Conservation (phyloP, 2,329 filamentous ascomycete genomes). For the Cladorrhinum sp. region DNA sequence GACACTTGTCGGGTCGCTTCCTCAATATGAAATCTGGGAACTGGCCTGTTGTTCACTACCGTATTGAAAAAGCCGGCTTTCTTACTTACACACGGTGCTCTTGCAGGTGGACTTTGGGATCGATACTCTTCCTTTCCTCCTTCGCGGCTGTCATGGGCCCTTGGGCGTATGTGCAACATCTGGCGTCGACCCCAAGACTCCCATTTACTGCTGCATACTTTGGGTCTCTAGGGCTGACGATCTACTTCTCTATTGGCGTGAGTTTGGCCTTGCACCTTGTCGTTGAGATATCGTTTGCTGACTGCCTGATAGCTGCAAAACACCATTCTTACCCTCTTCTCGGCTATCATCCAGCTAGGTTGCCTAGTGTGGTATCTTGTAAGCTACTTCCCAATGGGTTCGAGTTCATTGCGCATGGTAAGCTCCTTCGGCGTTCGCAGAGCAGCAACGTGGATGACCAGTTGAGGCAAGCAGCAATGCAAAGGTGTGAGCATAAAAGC, state of each 20-base stretch:
- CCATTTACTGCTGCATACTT: conserved; percentile 96
- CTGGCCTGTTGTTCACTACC: no score
- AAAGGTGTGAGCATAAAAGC: neutral
- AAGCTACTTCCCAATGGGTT: conserved; percentile 98
- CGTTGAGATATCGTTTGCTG: conserved; percentile 15
- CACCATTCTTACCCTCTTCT: conserved; percentile 79
- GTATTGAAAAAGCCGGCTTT: conserved; percentile 15
- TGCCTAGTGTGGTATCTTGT: conserved; percentile 89
- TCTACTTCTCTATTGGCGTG: conserved; percentile 91
- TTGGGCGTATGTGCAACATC: conserved; percentile 75
- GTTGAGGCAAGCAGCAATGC: conserved; percentile 43
- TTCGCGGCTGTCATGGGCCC: conserved; percentile 96
- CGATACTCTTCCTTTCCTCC: conserved; percentile 81
- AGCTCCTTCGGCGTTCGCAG: conserved; percentile 81
- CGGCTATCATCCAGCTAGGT: conserved; percentile 77
- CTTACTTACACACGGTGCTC: conserved; percentile 7
- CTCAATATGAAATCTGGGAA: no score
- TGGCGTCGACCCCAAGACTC: conserved; percentile 77
- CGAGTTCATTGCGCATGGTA: conserved; percentile 79
- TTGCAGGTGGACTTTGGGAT: conserved; percentile 89
- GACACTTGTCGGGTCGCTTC: neutral
- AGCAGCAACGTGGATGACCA: conserved; percentile 83
- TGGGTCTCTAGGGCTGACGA: conserved; percentile 82
- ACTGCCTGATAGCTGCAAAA: conserved; percentile 64
- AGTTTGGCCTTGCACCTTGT: conserved; percentile 42